Evolutionary conservation across 169 alveolate species (phyloP).

Genomic region (Blepharisma undulans): DNA sequence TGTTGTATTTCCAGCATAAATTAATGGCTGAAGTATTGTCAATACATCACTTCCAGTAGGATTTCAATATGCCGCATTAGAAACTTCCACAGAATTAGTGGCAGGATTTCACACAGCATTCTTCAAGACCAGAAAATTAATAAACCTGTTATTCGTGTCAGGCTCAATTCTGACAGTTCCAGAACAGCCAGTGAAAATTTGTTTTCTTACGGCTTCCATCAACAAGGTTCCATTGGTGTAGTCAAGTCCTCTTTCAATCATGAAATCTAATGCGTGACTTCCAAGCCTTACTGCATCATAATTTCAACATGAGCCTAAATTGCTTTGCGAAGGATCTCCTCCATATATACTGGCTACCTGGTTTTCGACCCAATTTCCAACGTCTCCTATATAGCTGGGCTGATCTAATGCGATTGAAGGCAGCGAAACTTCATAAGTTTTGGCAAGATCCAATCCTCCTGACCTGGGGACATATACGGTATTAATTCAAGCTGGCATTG

Average conservation of each 20-base stretch:
- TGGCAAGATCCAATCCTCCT: not conserved
- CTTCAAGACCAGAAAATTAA: not conserved
- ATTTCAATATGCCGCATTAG: not conserved
- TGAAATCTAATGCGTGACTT: not conserved
- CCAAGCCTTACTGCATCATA: not conserved
- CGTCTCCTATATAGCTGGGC: not conserved
- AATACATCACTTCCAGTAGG: not conserved
- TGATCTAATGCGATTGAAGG: not conserved
- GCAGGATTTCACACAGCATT: not conserved
- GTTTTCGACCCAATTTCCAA: not conserved
- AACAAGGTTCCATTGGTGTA: not conserved
- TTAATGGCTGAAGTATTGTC: not conserved
- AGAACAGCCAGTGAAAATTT: not conserved
- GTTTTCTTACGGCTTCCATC: not conserved
- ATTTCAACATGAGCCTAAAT: not conserved
- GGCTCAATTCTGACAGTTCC: not conserved
- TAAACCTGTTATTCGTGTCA: not conserved
- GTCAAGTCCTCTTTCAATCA: constrained; percentile 7
- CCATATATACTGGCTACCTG: not conserved
- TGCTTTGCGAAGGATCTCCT: not conserved
- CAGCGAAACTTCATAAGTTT: not conserved
- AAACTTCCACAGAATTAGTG: not conserved
- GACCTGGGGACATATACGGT: not conserved
- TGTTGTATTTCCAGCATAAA: not conserved
- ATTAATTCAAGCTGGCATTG: not conserved